phyloP scores from a whole-genome alignment of 148 eudicot species.

The Selenicereus undatus region DNA sequence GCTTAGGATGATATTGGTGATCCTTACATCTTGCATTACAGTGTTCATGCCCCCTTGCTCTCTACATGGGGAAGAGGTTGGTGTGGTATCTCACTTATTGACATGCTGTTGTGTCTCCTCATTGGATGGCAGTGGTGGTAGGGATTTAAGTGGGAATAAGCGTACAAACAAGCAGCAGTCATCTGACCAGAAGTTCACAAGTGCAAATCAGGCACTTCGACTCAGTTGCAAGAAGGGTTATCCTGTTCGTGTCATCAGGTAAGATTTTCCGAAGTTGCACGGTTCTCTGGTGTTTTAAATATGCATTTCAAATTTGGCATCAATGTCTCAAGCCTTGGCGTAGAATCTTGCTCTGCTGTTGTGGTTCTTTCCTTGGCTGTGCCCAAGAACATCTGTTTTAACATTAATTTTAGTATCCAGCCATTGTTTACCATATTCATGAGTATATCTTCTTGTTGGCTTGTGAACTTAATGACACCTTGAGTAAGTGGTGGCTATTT shows the following conservation, averaged over 20 bases:
- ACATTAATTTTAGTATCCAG: neutral
- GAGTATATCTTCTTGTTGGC: neutral
- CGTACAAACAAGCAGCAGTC: conserved; percentile 82
- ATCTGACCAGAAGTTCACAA: conserved; percentile 68
- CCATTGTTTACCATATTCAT: neutral
- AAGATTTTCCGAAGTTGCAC: neutral
- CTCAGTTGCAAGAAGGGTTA: conserved; percentile 79
- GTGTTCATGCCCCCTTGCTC: neutral
- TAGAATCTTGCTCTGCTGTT: neutral
- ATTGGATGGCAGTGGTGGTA: conserved; percentile 70
- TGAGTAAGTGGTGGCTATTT: neutral
- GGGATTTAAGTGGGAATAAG: conserved; percentile 92
- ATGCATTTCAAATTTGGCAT: neutral
- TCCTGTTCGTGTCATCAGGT: conserved; percentile 94
- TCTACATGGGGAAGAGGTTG: neutral
- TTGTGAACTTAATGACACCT: neutral
- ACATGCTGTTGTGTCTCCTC: conserved; percentile 4
- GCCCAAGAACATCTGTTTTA: neutral
- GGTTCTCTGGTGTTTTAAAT: neutral
- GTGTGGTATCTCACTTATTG: neutral
- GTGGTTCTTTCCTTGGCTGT: neutral
- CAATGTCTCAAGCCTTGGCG: neutral
- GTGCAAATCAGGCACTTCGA: conserved; percentile 65
- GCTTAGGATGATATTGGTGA: neutral
- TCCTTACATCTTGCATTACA: neutral